Evolutionary conservation across 2,329 filamentous ascomycete species (phyloP), one percentile per base, ranked within the genome.

Genomic region (Orbilia oligospora): DNA sequence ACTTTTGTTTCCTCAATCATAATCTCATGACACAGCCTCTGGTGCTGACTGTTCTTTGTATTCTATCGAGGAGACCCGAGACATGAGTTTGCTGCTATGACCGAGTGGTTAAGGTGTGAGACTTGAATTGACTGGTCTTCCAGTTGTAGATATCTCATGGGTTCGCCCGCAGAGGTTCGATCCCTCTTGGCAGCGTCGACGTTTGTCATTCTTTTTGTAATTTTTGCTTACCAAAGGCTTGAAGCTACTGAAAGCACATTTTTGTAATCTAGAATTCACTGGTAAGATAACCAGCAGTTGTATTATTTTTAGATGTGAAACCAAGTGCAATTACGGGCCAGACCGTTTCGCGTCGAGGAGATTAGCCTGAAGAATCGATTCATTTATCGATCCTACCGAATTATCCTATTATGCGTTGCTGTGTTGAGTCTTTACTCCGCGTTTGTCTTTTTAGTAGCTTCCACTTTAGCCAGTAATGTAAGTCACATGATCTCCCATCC

Each of bases 121-220:
- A 79, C 76, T 79, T 75, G 76, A 79, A 79, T 58, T 44, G 66
- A 27, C 56, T 65, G 46, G 18, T 55, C 46, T 65, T 14, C 56
- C 20, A 44, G 56, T 20, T 61, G 56, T 61, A 61, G 56, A 33
- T 71, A 79, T 79, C 70, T 75, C 58, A 71, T 79, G 76, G 76
- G 63, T 79, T 79, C 71, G 76, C 63, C 76, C 76, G 76, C 76
- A 79, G 76, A 79, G 76, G 76, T 79, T 79, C 76, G 76, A 79
- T 65, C 71, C 76, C 76, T 79, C 76, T 79, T 75, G 76, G 76
- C 64, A 78, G 75, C 75, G n/a, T n/a, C n/a, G 75, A 69, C 48
- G 63, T 64, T 71, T 48, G 10, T 22, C n/a, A 36, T 69, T 66
- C 63, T 77, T 77, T 76, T 41, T 16, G 20, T 69, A 58, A 44